Evolutionary conservation across 495 filamentous ascomycete genomes (phyloP).

Genomic region (Tuber brumale): DNA sequence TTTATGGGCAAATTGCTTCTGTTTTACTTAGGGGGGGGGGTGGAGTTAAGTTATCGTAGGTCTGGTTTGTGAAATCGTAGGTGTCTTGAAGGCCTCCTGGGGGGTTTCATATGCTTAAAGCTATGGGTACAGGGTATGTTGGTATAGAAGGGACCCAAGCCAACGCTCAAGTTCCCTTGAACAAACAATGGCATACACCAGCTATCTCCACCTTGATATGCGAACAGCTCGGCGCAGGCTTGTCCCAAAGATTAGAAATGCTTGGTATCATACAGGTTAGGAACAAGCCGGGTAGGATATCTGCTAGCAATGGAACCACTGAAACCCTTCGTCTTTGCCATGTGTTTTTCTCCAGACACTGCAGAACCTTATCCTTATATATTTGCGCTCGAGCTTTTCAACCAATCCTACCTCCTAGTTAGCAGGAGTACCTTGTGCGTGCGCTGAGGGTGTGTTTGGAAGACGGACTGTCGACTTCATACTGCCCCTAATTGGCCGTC

Average conservation of each 20-base stretch:
- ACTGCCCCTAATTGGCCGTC: slow-evolving; percentile 60
- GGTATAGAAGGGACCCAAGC: neutral
- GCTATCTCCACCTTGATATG: slow-evolving; percentile 54
- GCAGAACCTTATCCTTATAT: slow-evolving; percentile 52
- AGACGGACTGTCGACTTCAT: slow-evolving; percentile 59
- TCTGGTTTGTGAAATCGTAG: neutral
- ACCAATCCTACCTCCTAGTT: slow-evolving; percentile 51
- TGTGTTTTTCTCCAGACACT: slow-evolving; percentile 55
- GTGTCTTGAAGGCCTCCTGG: neutral
- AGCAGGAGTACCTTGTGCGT: slow-evolving; percentile 56
- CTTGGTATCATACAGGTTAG: neutral
- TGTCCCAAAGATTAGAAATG: neutral
- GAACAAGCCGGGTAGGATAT: slow-evolving; percentile 54
- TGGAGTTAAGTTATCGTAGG: neutral
- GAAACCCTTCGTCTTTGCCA: slow-evolving; percentile 50
- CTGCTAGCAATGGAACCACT: slow-evolving; percentile 62
- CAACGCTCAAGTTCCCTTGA: slow-evolving; percentile 45
- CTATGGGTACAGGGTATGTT: neutral
- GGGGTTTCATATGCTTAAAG: neutral
- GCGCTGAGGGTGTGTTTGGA: slow-evolving; percentile 53
- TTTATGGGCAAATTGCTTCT: neutral
- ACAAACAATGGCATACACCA: slow-evolving; percentile 59
- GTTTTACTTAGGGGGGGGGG: neutral
- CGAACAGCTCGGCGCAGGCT: slow-evolving; percentile 61
- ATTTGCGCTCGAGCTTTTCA: slow-evolving; percentile 49